Conservation (phyloP, 345 rosid genomes). For the Cochlearia excelsa region DNA sequence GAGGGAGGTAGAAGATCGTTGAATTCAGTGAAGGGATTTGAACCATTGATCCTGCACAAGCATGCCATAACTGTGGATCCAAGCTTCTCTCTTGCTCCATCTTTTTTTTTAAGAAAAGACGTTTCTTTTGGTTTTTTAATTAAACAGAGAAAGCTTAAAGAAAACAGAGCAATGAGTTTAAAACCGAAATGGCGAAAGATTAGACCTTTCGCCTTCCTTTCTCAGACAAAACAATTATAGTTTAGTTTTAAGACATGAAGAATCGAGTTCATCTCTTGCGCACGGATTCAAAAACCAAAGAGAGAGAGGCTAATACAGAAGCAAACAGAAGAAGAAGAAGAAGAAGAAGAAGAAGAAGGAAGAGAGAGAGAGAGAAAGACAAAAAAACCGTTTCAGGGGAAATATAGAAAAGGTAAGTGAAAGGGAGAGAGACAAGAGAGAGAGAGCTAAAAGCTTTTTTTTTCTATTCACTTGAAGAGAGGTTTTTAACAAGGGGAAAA, state of each 20-base stretch:
- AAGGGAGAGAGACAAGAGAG: neutral
- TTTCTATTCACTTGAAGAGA: constrained; percentile 30
- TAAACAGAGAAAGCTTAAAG: too few relatives aligned
- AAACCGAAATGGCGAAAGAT: neutral
- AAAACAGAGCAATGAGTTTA: neutral
- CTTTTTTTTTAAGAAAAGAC: neutral
- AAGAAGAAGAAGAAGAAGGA: too few relatives aligned
- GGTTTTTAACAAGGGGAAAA: constrained; percentile 6
- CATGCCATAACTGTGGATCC: constrained; percentile 97
- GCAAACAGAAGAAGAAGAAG: neutral
- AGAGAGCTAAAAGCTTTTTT: constrained; percentile 10
- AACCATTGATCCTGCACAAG: constrained; percentile 94
- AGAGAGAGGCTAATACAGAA: neutral
- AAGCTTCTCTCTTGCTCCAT: constrained; percentile 57
- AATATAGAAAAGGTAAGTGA: neutral
- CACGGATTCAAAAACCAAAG: neutral
- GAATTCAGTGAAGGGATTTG: constrained; percentile 74
- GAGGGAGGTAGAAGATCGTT: constrained; percentile 77
- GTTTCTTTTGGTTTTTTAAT: neutral
- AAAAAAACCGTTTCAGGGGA: neutral
- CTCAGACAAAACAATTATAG: neutral
- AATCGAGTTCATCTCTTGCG: neutral
- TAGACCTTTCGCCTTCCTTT: constrained; percentile 18
- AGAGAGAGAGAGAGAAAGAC: too few relatives aligned
- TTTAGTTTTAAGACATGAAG: constrained; percentile 6